A percentile compares a stretch with the other conserved stretches of the same genome.
Evolutionary conservation across 495 filamentous ascomycete species (phyloP).

Genomic region (Aspergillus conjunctus): DNA sequence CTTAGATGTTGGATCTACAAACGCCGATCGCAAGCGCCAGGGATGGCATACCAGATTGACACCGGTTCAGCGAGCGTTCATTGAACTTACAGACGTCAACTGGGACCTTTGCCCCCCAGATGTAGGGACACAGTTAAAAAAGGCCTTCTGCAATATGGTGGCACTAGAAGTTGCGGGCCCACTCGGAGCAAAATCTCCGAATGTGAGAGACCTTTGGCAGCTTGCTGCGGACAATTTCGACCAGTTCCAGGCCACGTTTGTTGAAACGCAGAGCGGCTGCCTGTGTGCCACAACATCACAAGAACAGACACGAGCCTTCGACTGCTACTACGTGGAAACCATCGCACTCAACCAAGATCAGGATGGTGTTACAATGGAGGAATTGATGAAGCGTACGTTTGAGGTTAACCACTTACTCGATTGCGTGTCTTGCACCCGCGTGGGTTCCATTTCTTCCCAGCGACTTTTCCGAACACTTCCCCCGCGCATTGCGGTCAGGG

Average conservation of each 20-base stretch:
- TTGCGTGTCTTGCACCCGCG: constrained; percentile 21
- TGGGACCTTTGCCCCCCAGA: constrained; percentile 34
- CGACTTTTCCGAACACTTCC: constrained; percentile 30
- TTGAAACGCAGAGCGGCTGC: constrained; percentile 17
- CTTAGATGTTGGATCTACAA: constrained; percentile 42
- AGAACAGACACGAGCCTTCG: not conserved
- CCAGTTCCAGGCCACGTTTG: constrained; percentile 30
- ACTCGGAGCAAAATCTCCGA: constrained; percentile 13
- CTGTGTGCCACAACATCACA: not conserved
- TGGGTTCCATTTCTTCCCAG: not conserved
- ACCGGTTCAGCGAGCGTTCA: constrained; percentile 32
- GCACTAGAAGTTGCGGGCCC: not conserved
- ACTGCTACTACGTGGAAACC: constrained; percentile 3
- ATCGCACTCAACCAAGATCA: constrained; percentile 4
- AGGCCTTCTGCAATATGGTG: constrained; percentile 25
- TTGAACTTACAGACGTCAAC: constrained; percentile 36
- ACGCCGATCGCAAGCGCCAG: constrained; percentile 30
- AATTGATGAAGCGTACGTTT: constrained; percentile 21
- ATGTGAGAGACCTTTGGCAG: constrained; percentile 1
- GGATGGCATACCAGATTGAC: constrained; percentile 21
- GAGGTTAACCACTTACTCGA: not conserved
- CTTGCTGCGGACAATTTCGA: constrained; percentile 5
- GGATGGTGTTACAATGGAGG: constrained; percentile 21
- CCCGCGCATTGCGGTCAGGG: constrained; percentile 33
- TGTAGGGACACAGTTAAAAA: constrained; percentile 25